Evolutionary conservation across 2,329 filamentous ascomycete species (phyloP).

Genomic region (Paraconiothyrium sp.): DNA sequence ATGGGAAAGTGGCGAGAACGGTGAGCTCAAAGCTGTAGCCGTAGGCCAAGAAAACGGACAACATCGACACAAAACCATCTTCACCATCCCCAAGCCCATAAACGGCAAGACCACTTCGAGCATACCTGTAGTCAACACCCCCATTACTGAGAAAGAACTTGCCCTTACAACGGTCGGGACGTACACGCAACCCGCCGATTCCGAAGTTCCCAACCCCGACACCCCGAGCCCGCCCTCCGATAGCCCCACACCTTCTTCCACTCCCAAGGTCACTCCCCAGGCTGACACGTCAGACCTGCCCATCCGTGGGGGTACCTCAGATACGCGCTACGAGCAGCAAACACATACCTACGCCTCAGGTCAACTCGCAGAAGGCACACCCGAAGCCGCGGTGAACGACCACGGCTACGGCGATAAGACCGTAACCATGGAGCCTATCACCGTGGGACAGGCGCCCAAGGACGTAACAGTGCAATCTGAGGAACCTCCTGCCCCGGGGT

Average conservation of each 20-base stretch:
- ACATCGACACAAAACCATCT: conserved; percentile 51
- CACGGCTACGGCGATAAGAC: conserved; percentile 57
- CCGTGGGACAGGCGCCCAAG: conserved; percentile 60
- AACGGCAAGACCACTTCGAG: conserved; percentile 33
- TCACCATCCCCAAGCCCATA: conserved; percentile 47
- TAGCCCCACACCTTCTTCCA: conserved; percentile 28
- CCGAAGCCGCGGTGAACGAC: conserved; percentile 49
- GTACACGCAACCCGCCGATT: conserved; percentile 47
- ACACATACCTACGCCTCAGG: conserved; percentile 55
- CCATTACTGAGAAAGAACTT: conserved; percentile 35
- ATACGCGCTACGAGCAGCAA: conserved; percentile 54
- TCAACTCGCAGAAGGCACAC: conserved; percentile 54
- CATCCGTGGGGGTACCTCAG: conserved; percentile 53
- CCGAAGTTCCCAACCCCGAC: conserved; percentile 29
- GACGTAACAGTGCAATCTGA: conserved; percentile 52
- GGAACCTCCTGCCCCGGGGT: conserved; percentile 45
- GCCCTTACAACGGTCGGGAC: conserved; percentile 48
- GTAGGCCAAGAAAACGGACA: conserved; percentile 56
- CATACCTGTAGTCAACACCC: conserved; percentile 36
- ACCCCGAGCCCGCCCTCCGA: conserved; percentile 31
- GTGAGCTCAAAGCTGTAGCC: conserved; percentile 56
- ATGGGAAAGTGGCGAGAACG: conserved; percentile 55
- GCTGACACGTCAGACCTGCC: conserved; percentile 31
- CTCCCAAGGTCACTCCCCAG: conserved; percentile 18
- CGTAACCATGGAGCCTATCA: conserved; percentile 58